Conservation (phyloP, 176 grass and related monocot genomes). For the Thalia dealbata region DNA sequence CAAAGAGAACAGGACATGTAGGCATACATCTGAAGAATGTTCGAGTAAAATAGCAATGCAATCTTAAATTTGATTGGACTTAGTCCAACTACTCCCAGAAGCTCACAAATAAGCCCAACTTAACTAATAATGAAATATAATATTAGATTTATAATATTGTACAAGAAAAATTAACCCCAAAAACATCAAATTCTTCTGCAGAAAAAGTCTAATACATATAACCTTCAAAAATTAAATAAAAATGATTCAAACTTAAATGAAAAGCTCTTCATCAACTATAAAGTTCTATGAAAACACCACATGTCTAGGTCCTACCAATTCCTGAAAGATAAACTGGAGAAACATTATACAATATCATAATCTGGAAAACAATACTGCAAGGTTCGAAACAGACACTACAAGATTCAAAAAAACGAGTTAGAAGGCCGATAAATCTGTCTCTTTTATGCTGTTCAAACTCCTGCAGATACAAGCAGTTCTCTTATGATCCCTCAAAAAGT, state of each 20-base stretch:
- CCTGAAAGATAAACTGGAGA: neutral
- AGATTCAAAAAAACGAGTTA: neutral
- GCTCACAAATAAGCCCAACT: neutral
- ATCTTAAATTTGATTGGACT: neutral
- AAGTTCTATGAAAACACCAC: neutral
- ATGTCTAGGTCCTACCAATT: neutral
- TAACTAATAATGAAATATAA: slow-evolving; percentile 1
- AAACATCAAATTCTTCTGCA: too few species aligned
- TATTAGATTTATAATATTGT: neutral
- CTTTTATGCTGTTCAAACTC: neutral
- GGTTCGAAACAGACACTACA: neutral
- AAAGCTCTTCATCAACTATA: neutral
- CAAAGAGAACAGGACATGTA: too few species aligned
- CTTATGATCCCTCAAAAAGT: neutral
- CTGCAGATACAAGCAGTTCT: neutral
- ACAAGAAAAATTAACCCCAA: neutral
- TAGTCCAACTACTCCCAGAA: neutral
- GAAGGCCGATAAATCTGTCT: neutral
- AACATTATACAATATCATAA: neutral
- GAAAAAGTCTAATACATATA: too few species aligned
- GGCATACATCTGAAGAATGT: too few species aligned
- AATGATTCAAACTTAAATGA: neutral
- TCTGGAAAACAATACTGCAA: neutral
- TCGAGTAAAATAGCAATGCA: neutral
- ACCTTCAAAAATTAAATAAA: too few species aligned